Evolutionary conservation across 805 yeast species (phyloP).

Genomic region (Wickerhamiella allomyrinae): DNA sequence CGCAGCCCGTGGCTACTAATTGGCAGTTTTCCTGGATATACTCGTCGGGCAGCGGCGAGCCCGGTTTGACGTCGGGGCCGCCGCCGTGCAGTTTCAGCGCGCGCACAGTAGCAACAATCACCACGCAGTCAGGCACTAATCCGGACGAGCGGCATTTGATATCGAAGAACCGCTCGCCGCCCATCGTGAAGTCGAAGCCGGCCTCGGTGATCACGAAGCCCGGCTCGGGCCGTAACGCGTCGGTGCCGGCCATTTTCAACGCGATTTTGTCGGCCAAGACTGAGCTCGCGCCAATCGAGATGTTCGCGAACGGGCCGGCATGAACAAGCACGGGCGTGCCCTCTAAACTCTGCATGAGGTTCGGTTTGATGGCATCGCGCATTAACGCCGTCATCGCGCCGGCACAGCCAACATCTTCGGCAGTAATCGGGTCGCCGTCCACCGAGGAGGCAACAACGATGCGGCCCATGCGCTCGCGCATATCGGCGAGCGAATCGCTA

Average conservation of each 20-base stretch:
- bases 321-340: slow-evolving; percentile 98
- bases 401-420: slow-evolving; percentile 88
- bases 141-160: slow-evolving; percentile 95
- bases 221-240: slow-evolving; percentile 29
- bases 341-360: slow-evolving; percentile 91
- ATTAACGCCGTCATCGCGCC: slow-evolving; percentile 90
- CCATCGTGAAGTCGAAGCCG: slow-evolving; percentile 98
- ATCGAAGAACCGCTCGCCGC: slow-evolving; percentile 93
- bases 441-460: slow-evolving; percentile 77
- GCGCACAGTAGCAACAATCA: slow-evolving; percentile 88
- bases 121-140: slow-evolving; percentile 74
- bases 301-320: slow-evolving; percentile 97
- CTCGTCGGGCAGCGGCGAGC: slow-evolving; percentile 69
- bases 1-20: slow-evolving; percentile 62
- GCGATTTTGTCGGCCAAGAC: slow-evolving; percentile 90
- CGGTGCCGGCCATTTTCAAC: slow-evolving; percentile 69
- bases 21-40: slow-evolving; percentile 74
- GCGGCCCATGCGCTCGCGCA: slow-evolving; percentile 75
- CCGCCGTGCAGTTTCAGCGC: slow-evolving; percentile 96
- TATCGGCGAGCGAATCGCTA: slow-evolving; percentile 59
- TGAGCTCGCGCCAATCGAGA: slow-evolving; percentile 92
- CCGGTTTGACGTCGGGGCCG: slow-evolving; percentile 93
- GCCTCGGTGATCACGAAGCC: slow-evolving; percentile 96
- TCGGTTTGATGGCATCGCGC: slow-evolving; percentile 93
- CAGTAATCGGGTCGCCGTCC: slow-evolving; percentile 71